Base-by-base conservation (phyloP, 2,329 filamentous ascomycete species). In the Colletotrichum musae region DNA sequence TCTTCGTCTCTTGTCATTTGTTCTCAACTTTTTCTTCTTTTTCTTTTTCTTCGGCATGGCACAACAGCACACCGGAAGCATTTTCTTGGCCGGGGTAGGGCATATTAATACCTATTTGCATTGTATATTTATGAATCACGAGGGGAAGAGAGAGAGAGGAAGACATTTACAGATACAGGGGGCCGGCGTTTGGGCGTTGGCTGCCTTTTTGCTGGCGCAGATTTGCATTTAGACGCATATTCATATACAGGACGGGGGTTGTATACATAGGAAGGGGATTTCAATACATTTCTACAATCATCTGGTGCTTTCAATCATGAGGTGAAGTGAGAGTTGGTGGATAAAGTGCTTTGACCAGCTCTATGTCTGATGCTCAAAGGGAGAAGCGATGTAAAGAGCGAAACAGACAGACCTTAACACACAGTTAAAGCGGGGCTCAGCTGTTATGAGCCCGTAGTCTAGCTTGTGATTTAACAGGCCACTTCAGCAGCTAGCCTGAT, bases 101-200 rank as follows among this genome's bases (percentile, higher is more conserved):
- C 21, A 43, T 26, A 18, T 32, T 61, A 62, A 62, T 62, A 54
- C 59, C 59, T 54, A 54, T 54, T 62, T 54, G 59, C 59, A 62
- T 62, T 62, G 59, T 62, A 62, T 26, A 62, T 39, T 54, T 62
- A 62, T 47, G 59, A 62, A 47, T 62, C 28, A 62, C 43, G 59
- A 62, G 48, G 50, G 47, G 36, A 64, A 28, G 21, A 21, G n/a
- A 13, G 18, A 24, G 5, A 21, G 9, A 24, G 47, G 21, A 24
- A 18, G 18, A 24, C 21, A 50, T 21, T 15, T 26, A 24, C 21
- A 50, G n/a, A 50, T 50, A 50, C 21, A 50, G n/a, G 12, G 12
- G 21, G 47, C 18, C 47, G 21, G 21, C 41, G 41, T 12, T 43
- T 43, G 13, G 41, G 41, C 16, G 41, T 43, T 43, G 41, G 41